Evolutionary conservation across 805 yeast species (phyloP), one percentile per base, ranked within the genome.

Genomic region (Maudiozyma turicensis): DNA sequence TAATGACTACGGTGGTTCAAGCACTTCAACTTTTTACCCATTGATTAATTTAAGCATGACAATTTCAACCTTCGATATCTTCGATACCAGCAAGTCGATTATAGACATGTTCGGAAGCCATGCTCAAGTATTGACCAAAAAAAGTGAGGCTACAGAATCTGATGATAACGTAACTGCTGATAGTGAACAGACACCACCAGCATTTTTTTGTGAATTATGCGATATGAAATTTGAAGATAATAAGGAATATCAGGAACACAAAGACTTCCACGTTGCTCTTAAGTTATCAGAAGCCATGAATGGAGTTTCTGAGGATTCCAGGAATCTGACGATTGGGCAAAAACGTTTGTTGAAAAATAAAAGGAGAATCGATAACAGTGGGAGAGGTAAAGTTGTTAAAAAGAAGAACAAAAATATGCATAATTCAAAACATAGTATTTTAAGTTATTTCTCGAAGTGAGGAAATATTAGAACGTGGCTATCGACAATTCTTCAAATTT

Each of bases 221-320:
- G 46, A 53, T 5, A 6, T 49, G 3, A 34, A n/a, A 3, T 59
- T 65, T 40, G 52, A 46, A 0, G 41, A 43, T 35, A 49, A 48
- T 8, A 52, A 51, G 29, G 56, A 50, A 2, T 56, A 56, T 34
- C 53, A 54, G 34, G 84, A 80, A 51, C 85, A 80, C 57, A 65
- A 66, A 41, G 85, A 80, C 58, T 78, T 62, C 52, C 84, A 80
- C 54, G 58, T 70, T 41, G 84, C 84, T 0, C 48, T 72, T 44
- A 74, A 73, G 20, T 61, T 80, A 6, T 76, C 80, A 1, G 69
- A 71, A 48, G 67, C 63, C 41, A 49, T 74, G 32, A 75, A 75
- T 54, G 72, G 72, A 6, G 56, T 54, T 1, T 56, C 49, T 2
- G 58, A 58, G 34, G 51, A 57, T 39, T 63, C 67, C 3, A 47